A percentile compares a stretch with the other conserved stretches of the same genome.
Evolutionary conservation across 768 basidiomycete genomes (phyloP).

Genomic region (Pholiota molesta): DNA sequence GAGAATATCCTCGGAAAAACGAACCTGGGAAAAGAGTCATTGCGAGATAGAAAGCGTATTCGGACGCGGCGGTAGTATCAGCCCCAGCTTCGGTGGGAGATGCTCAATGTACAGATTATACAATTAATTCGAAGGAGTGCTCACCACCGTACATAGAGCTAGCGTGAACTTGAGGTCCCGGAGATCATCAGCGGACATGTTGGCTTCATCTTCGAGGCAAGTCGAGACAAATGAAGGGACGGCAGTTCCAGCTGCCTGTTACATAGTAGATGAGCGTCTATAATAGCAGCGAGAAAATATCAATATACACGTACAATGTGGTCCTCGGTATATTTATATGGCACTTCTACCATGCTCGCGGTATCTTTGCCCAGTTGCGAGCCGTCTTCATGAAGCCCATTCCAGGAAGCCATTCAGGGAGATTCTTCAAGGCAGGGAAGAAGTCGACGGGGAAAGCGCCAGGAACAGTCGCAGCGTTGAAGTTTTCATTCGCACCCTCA

Average conservation of each 20-base stretch:
- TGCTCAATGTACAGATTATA: neutral
- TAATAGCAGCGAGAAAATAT: neutral
- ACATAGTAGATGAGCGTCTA: neutral
- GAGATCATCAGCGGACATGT: constrained; percentile 34
- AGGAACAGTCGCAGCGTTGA: constrained; percentile 50
- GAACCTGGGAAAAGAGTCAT: constrained; percentile 45
- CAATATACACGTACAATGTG: constrained; percentile 42
- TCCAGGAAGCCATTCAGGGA: constrained; percentile 64
- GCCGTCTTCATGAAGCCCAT: constrained; percentile 54
- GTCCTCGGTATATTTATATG: constrained; percentile 45
- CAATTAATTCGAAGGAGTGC: constrained; percentile 8
- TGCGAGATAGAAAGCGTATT: constrained; percentile 52
- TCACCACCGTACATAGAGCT: constrained; percentile 50
- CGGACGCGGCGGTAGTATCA: constrained; percentile 50
- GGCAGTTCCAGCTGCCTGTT: constrained; percentile 43
- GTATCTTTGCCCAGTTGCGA: constrained; percentile 40
- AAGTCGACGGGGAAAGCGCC: constrained; percentile 50
- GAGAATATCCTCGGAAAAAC: neutral
- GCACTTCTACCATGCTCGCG: constrained; percentile 41
- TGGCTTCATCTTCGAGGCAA: constrained; percentile 38
- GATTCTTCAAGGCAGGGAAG: constrained; percentile 42
- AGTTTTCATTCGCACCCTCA: constrained; percentile 53
- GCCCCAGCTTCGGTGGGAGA: constrained; percentile 40
- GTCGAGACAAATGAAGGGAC: constrained; percentile 46
- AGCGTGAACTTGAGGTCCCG: constrained; percentile 45